phyloP scores from a whole-genome alignment of 2,329 filamentous ascomycete species.

The Pseudogymnoascus sp. region DNA sequence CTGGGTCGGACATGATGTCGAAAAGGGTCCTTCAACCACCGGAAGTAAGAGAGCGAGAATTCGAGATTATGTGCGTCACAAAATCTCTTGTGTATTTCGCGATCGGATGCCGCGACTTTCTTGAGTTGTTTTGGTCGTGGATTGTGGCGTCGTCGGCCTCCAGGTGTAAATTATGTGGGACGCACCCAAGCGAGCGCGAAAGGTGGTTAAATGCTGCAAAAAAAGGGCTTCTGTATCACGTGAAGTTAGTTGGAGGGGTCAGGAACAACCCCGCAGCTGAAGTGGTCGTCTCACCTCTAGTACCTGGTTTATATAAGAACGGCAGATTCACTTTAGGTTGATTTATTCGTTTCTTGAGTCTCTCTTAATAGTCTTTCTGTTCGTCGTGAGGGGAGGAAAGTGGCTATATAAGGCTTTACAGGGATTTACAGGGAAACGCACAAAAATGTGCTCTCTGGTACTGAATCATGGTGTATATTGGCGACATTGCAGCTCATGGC shows the following conservation, averaged over 20 bases:
- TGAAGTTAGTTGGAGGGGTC: slow-evolving; percentile 7
- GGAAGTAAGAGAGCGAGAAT: background rate
- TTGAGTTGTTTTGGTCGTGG: slow-evolving; percentile 1
- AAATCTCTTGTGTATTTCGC: slow-evolving; percentile 5
- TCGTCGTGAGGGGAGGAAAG: background rate
- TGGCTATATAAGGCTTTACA: background rate
- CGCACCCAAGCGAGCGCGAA: background rate
- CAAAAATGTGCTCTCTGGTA: background rate
- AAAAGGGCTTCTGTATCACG: slow-evolving; percentile 6
- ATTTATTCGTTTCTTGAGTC: background rate
- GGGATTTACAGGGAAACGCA: slow-evolving; percentile 1
- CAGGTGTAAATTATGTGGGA: slow-evolving; percentile 9
- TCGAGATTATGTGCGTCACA: slow-evolving; percentile 5
- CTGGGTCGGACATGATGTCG: slow-evolving; percentile 74
- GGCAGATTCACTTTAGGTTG: background rate
- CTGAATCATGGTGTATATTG: background rate
- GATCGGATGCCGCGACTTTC: slow-evolving; percentile 8
- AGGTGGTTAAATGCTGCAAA: slow-evolving; percentile 10
- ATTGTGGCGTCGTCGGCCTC: slow-evolving; percentile 5
- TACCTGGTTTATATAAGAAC: background rate
- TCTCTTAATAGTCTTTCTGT: background rate
- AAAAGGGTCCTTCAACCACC: slow-evolving; percentile 7
- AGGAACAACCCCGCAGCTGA: slow-evolving; percentile 7
- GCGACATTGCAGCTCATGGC: background rate
- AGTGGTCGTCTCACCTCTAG: background rate